A percentile compares a stretch with the other conserved stretches of the same genome.
Evolutionary conservation across 2,329 filamentous ascomycete species (phyloP).

Genomic region (Ceratocystis lukuohia): DNA sequence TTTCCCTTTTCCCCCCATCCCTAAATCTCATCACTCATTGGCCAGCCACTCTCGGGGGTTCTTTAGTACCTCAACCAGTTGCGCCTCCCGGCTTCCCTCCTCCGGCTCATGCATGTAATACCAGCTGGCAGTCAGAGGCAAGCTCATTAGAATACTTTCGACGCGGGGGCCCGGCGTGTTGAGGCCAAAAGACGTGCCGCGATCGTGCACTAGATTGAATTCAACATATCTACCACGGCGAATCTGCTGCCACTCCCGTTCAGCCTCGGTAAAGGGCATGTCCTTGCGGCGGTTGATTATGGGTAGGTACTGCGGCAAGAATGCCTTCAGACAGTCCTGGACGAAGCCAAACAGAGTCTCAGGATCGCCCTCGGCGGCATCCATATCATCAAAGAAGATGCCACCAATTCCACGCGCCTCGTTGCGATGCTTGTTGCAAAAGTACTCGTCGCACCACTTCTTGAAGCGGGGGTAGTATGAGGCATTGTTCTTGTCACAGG

Average conservation of each 20-base stretch:
- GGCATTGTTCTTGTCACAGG: conserved; percentile 86
- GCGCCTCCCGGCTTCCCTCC: conserved; percentile 61
- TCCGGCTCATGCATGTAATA: conserved; percentile 86
- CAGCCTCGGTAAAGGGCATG: conserved; percentile 71
- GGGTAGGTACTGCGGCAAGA: conserved; percentile 80
- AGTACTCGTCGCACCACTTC: conserved; percentile 97
- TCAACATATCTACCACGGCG: conserved; percentile 92
- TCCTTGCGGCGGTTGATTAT: conserved; percentile 82
- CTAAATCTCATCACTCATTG: background rate
- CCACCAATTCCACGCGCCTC: conserved; percentile 83
- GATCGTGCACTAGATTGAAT: conserved; percentile 95
- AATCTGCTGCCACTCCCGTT: conserved; percentile 96
- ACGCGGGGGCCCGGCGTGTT: conserved; percentile 84
- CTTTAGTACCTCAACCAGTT: conserved; percentile 59
- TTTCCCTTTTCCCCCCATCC: background rate
- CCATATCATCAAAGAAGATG: conserved; percentile 97
- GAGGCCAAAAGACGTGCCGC: conserved; percentile 85
- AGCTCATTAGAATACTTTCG: conserved; percentile 94
- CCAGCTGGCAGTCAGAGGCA: conserved; percentile 88
- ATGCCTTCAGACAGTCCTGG: conserved; percentile 71
- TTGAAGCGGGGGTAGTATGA: conserved; percentile 91
- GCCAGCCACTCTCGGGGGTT: conserved; percentile 55
- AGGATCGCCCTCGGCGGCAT: conserved; percentile 71
- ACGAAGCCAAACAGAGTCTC: conserved; percentile 85
- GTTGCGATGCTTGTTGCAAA: conserved; percentile 78